phyloP scores from a whole-genome alignment of 192 early-diverging fungal species.

The Coemansia aciculifera region DNA sequence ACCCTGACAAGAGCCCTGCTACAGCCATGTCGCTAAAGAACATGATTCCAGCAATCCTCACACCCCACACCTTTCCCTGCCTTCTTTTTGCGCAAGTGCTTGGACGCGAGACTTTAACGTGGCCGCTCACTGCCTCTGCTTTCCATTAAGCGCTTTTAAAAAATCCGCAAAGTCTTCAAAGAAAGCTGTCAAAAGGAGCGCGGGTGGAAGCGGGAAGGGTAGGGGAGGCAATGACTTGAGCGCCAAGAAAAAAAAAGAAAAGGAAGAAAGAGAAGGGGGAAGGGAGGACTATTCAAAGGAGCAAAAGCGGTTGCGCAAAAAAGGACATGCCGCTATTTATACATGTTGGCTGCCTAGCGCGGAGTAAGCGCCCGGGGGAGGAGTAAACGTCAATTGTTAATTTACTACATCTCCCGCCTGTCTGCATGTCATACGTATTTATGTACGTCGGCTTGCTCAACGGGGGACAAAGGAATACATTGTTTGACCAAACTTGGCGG shows the following conservation, averaged over 20 bases:
- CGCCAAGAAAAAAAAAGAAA: constrained; percentile 7
- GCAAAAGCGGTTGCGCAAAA: neutral
- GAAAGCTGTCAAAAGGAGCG: neutral
- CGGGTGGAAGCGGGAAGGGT: neutral
- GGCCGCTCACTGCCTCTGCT: neutral
- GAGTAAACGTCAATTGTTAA: neutral
- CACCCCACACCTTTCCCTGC: constrained; percentile 1
- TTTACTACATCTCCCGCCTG: constrained; percentile 1
- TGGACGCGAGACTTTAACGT: constrained; percentile 4
- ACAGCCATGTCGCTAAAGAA: neutral
- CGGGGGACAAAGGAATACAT: neutral
- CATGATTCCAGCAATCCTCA: neutral
- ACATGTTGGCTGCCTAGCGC: neutral
- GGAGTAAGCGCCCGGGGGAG: neutral
- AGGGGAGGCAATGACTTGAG: neutral
- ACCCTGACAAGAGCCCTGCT: constrained; percentile 3
- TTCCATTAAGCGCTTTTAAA: constrained; percentile 7
- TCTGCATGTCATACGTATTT: constrained; percentile 3
- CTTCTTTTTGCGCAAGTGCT: neutral
- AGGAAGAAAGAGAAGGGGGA: neutral
- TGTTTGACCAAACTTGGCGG: neutral
- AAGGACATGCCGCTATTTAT: constrained; percentile 3
- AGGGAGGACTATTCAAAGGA: neutral
- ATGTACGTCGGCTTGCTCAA: neutral
- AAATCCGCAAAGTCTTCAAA: constrained; percentile 9